Conservation (phyloP, 2,329 filamentous ascomycete genomes). For the Pseudogymnoascus sp. region DNA sequence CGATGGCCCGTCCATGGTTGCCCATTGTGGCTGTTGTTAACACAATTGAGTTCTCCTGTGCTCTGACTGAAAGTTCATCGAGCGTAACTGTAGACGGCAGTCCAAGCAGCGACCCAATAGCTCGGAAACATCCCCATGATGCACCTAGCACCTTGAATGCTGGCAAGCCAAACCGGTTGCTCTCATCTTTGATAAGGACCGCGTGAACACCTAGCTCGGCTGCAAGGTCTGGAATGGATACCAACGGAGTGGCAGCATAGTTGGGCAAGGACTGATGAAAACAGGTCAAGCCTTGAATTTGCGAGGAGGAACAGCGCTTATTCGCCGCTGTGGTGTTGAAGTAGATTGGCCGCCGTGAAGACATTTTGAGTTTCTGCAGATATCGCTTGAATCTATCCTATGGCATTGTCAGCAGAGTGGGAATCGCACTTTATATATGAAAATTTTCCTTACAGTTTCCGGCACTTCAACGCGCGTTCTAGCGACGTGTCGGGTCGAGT, state of each 20-base stretch:
- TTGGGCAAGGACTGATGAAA: constrained; percentile 53
- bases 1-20: constrained; percentile 68
- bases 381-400: too few species aligned
- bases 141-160: constrained; percentile 77
- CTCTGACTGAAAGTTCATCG: constrained; percentile 32
- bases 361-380: too few species aligned
- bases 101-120: constrained; percentile 39
- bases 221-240: constrained; percentile 45
- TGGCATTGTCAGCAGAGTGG: too few species aligned
- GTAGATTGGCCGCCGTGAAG: too few species aligned
- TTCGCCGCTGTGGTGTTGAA: too few species aligned
- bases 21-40: constrained; percentile 64
- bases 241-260: constrained; percentile 48
- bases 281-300: not conserved
- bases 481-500: too few species aligned
- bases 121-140: constrained; percentile 60
- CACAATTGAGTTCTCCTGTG: constrained; percentile 27
- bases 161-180: constrained; percentile 56
- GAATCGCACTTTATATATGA: too few species aligned
- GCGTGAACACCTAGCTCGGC: constrained; percentile 46
- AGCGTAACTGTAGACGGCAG: constrained; percentile 33
- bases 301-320: too few species aligned
- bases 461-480: too few species aligned
- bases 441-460: too few species aligned
- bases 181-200: constrained; percentile 65